Base-by-base conservation (phyloP, 495 filamentous ascomycete genomes). In the Lophium mytilinum region DNA sequence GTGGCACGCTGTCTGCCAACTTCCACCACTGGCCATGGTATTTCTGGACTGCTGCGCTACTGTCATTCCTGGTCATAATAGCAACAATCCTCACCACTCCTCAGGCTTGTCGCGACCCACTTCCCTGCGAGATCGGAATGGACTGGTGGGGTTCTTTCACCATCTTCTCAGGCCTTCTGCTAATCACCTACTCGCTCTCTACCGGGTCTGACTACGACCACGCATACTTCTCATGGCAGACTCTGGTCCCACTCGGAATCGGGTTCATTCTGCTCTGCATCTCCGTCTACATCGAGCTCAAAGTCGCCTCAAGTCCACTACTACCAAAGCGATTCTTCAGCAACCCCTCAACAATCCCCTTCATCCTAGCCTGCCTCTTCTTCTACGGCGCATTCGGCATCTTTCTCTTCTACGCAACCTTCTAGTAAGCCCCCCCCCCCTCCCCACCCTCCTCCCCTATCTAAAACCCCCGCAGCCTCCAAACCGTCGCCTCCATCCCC, bases 101-200 rank as follows among this genome's bases (percentile, higher is more conserved):
- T 33, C 6, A 9, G 8, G 21, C 87, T 0, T 77, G 80, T 53
- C 73, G 87, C 24, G 79, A 78, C 9, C 81, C 92, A 34, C 90
- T 86, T 0, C 78, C 74, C 0, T 3, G 69, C 81, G 15, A 73
- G 75, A 41, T 54, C 37, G 10, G 10, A 49, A 88, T 88, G 86
- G 86, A 89, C 66, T 90, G 86, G 83, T 72, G 75, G 53, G 90
- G 90, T 0, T 69, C 79, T 0, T 62, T 72, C 5, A 75, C 86
- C 9, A 50, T 87, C 11, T 76, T 89, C 0, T 74, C 78, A 0
- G 89, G 83, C 0, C 66, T 89, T 15, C 73, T 88, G 17, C 76
- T 95, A 6, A 72, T 89, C 34, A 85, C 91, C 0, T 94, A 84
- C 63, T 84, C 89, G 8, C 80, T 94, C 56, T 90, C 87, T 5